A percentile compares a stretch with the other conserved stretches of the same genome.
Conservation (phyloP, 2,329 filamentous ascomycete genomes). For the Fusarium gaditjirri region DNA sequence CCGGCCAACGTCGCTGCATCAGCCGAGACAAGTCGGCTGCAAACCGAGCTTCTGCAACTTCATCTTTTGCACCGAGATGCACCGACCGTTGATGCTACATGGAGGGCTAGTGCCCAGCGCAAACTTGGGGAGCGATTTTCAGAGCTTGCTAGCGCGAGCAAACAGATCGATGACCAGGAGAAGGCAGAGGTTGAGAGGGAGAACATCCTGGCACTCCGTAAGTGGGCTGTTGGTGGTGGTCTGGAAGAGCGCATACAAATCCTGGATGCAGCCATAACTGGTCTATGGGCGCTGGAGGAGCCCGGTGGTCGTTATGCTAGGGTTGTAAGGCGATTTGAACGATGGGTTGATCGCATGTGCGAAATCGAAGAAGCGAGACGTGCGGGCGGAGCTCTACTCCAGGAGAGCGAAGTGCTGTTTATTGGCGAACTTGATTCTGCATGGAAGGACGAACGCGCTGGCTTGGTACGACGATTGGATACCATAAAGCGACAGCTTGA, state of each 20-base stretch:
- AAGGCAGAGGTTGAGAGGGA: conserved; percentile 57
- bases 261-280: conserved; percentile 66
- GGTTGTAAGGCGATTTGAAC: conserved; percentile 67
- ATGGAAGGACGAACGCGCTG: conserved; percentile 69
- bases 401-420: conserved; percentile 57
- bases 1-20: conserved; percentile 69
- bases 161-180: conserved; percentile 52
- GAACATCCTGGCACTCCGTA: conserved; percentile 63
- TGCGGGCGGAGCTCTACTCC: conserved; percentile 49
- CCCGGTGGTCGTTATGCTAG: conserved; percentile 66
- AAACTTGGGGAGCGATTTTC: conserved; percentile 60
- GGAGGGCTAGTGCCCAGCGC: conserved; percentile 65
- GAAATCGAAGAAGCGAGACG: conserved; percentile 59
- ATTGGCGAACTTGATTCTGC: conserved; percentile 64
- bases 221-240: conserved; percentile 57
- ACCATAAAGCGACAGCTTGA: conserved; percentile 61
- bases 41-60: conserved; percentile 73
- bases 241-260: conserved; percentile 68
- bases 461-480: conserved; percentile 64
- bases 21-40: conserved; percentile 67
- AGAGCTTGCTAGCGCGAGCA: conserved; percentile 49
- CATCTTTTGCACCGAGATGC: conserved; percentile 71
- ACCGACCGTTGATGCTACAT: conserved; percentile 56
- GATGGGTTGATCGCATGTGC: conserved; percentile 63
- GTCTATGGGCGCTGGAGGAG: conserved; percentile 68